phyloP scores from a whole-genome alignment of 306 rosid species.

The Quercus dentata region DNA sequence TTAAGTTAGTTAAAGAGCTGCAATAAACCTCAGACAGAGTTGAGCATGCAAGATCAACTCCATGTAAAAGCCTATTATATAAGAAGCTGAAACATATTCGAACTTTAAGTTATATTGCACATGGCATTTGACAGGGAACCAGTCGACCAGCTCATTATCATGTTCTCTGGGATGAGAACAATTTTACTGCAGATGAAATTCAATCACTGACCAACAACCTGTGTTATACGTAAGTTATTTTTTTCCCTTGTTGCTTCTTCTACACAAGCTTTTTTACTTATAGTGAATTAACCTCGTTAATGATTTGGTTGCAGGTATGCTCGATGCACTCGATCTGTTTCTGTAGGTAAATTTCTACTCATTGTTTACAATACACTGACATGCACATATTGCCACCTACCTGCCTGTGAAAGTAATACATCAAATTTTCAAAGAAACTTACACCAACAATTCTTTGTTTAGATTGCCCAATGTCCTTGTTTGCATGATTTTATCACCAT shows the following conservation, averaged over 20 bases:
- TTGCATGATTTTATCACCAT: too few species aligned
- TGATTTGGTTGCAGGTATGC: conserved; percentile 48
- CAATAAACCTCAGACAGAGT: background rate
- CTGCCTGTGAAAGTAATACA: background rate
- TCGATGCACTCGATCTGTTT: conserved; percentile 68
- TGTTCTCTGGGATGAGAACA: conserved; percentile 81
- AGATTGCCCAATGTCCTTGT: too few species aligned
- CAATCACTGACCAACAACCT: conserved; percentile 78
- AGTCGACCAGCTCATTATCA: conserved; percentile 74
- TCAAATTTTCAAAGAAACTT: too few species aligned
- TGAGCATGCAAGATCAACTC: too few species aligned
- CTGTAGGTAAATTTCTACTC: conserved; percentile 41
- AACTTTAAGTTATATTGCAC: background rate
- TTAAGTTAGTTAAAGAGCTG: too few species aligned
- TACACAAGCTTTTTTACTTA: background rate
- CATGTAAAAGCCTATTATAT: too few species aligned
- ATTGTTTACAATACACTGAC: background rate
- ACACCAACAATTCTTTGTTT: too few species aligned
- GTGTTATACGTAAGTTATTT: conserved; percentile 58
- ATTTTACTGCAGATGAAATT: conserved; percentile 68
- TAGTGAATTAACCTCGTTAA: conserved; percentile 15
- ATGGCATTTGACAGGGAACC: conserved; percentile 38
- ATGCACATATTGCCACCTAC: background rate
- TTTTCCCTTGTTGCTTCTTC: conserved; percentile 1
- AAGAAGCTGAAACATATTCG: background rate